A percentile compares a stretch with the other conserved stretches of the same genome.
Evolutionary conservation across 139 green algal genomes (phyloP).

Genomic region (Chlamydomonas incerta): DNA sequence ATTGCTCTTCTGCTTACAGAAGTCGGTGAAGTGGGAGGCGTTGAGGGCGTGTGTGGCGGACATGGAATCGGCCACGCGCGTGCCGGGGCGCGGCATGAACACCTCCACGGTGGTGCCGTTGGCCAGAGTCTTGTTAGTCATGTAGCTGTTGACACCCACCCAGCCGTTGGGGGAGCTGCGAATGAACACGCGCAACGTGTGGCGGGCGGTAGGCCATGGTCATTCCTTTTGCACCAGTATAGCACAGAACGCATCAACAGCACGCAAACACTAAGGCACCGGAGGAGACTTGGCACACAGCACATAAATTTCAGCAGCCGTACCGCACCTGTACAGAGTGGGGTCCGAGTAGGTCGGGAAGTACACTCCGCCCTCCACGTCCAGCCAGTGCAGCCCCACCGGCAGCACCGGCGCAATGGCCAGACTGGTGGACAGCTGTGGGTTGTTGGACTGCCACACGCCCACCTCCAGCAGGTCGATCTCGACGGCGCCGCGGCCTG

Average conservation of each 20-base stretch:
- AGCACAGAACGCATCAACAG: too few relatives aligned
- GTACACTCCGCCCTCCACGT: background rate
- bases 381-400: slow-evolving; percentile 4
- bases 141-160: slow-evolving; percentile 5
- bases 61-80: background rate
- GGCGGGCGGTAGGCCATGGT: too few relatives aligned
- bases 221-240: too few relatives aligned
- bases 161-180: slow-evolving; percentile 19
- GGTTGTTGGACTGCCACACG: slow-evolving; percentile 8
- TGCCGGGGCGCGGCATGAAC: background rate
- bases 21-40: background rate
- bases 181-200: too few relatives aligned
- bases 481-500: slow-evolving; percentile 59
- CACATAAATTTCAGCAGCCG: too few relatives aligned
- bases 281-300: too few relatives aligned
- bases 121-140: background rate
- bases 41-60: background rate
- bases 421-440: slow-evolving; percentile 56
- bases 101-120: background rate
- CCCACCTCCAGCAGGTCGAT: slow-evolving; percentile 68
- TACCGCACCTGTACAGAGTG: slow-evolving; percentile 9
- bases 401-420: slow-evolving; percentile 65
- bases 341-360: slow-evolving; percentile 18
- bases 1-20: too few relatives aligned
- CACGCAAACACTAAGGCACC: too few relatives aligned